Base-by-base conservation (phyloP, 306 rosid species). In the Sophora flavescens region DNA sequence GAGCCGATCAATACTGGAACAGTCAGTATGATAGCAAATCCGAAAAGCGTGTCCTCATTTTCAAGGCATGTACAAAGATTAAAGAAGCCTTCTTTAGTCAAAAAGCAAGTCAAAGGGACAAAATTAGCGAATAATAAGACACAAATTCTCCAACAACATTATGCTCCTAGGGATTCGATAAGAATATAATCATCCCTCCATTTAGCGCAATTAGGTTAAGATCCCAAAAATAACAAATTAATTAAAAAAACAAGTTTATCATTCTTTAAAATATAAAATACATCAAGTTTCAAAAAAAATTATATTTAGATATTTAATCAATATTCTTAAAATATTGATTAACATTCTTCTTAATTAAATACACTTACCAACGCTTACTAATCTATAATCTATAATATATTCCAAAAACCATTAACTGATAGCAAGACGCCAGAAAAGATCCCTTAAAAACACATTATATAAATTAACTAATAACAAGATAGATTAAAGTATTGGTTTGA, bases 131-230 rank as follows among this genome's bases (percentile, higher is more conserved):
- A 18, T 70, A 35, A 77, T 32, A 48, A n/a, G 60, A 30, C 57
- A 81, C 85, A 81, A 60, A 48, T 30, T 68, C 57, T 9, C 74
- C 39, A 81, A 8, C 81, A 61, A 70, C 41, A 70, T 81, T 35
- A 75, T 70, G 61, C 69, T 75, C 35, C 38, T 76, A 16, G 78
- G 69, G 64, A 82, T 76, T 61, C 75, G 74, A 18, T 22, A 12
- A 81, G 75, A 76, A 82, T 56, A 42, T 45, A 82, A 45, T 38
- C 12, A 56, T 48, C 64, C 78, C 73, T 42, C 30, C 16, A 15
- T n/a, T 33, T 4, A 50, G 22, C 61, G 26, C n/a, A n/a, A n/a
- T n/a, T n/a, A n/a, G n/a, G n/a, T n/a, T n/a, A n/a, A n/a, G n/a
- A n/a, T n/a, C n/a, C n/a, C n/a, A n/a, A n/a, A n/a, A n/a, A n/a